Conservation (phyloP, 371 early-diverging fungal genomes). For the Spiromyces aspiralis region DNA sequence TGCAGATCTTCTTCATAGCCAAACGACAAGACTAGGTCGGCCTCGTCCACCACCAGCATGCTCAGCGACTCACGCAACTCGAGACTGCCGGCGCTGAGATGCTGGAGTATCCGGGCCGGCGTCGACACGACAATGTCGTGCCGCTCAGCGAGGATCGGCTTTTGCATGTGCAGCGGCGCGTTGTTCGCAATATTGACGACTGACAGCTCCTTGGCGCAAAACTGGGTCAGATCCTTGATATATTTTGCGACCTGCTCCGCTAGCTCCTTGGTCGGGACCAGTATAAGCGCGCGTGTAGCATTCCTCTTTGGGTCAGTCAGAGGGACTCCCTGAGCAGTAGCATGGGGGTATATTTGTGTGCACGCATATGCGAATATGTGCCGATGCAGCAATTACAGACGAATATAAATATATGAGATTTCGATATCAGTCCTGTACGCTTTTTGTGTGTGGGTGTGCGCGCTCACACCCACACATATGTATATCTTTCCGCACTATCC, state of each 20-base stretch:
- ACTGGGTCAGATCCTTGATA: constrained; percentile 48
- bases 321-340: constrained; percentile 3
- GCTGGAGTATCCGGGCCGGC: constrained; percentile 57
- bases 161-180: constrained; percentile 7
- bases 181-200: constrained; percentile 14
- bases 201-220: constrained; percentile 33
- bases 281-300: constrained; percentile 41
- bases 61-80: constrained; percentile 43
- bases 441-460: too few species aligned
- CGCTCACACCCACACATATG: too few species aligned
- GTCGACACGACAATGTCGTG: constrained; percentile 78
- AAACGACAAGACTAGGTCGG: constrained; percentile 81
- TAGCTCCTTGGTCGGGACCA: constrained; percentile 95
- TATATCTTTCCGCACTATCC: too few species aligned
- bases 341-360: too few species aligned
- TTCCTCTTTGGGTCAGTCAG: constrained; percentile 1
- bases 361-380: too few species aligned
- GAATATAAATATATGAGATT: too few species aligned
- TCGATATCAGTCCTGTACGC: too few species aligned
- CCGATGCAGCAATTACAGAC: too few species aligned
- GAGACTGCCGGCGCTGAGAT: constrained; percentile 47
- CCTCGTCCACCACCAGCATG: constrained; percentile 88
- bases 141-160: constrained; percentile 50
- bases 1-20: constrained; percentile 75
- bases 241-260: constrained; percentile 80